phyloP scores from a whole-genome alignment of 2,329 filamentous ascomycete species.

The Sphaerostilbella broomeana region DNA sequence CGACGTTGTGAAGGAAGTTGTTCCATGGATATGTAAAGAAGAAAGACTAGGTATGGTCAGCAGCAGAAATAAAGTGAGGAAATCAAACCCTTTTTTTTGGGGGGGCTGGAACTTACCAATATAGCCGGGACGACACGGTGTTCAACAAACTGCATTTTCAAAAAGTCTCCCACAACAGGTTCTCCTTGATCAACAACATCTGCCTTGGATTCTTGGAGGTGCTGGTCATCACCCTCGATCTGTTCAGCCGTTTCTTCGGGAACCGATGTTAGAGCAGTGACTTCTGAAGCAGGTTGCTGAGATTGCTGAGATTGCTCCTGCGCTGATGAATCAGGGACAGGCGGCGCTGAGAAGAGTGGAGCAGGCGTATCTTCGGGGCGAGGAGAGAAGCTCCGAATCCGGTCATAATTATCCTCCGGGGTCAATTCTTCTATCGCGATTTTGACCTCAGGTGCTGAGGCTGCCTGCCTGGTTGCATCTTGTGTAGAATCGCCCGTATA shows the following conservation, averaged over 20 bases:
- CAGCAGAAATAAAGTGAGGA: not conserved
- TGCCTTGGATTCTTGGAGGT: conserved; percentile 14
- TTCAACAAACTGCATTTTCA: conserved; percentile 96
- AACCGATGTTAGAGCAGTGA: conserved; percentile 2
- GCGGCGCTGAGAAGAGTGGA: conserved; percentile 43
- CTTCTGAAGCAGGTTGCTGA: not conserved
- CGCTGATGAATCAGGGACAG: conserved; percentile 23
- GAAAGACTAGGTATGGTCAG: conserved; percentile 59
- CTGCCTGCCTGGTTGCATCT: not conserved
- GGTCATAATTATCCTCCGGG: conserved; percentile 11
- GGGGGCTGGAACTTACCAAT: conserved; percentile 55
- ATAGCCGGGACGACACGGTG: conserved; percentile 93
- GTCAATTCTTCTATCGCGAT: conserved; percentile 10
- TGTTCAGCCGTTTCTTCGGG: conserved; percentile 1
- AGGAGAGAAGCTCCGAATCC: conserved; percentile 36
- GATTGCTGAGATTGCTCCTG: conserved; percentile 19
- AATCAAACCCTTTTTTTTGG: too few relatives aligned
- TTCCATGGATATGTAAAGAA: conserved; percentile 99
- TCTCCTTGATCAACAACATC: conserved; percentile 25
- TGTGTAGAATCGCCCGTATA: conserved; percentile 2
- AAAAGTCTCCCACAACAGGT: conserved; percentile 84
- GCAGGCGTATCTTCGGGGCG: conserved; percentile 62
- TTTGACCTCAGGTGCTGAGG: conserved; percentile 16
- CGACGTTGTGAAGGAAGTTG: conserved; percentile 97
- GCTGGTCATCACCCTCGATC: conserved; percentile 4